Conservation (phyloP, 2,329 filamentous ascomycete species). For the Corynespora cassiicola region DNA sequence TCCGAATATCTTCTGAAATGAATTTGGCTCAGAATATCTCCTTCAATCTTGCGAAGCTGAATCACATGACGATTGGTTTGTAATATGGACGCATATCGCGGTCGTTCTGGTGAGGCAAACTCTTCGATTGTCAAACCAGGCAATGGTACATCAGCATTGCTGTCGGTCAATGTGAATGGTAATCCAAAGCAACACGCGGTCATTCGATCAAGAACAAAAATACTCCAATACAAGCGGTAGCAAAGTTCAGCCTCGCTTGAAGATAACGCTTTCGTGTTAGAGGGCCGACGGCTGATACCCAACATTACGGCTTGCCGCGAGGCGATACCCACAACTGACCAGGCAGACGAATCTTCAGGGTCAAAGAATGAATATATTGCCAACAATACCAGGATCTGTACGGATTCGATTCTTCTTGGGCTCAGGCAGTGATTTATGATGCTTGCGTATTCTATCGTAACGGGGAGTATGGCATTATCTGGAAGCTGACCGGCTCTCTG, state of each 20-base stretch:
- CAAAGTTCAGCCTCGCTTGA: background rate
- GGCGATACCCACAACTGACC: constrained; percentile 1
- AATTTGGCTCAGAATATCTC: constrained; percentile 1
- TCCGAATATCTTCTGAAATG: constrained; percentile 2
- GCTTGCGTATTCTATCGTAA: constrained; percentile 1
- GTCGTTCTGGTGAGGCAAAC: constrained; percentile 4
- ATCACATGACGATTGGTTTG: constrained; percentile 6
- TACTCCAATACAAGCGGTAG: constrained; percentile 5
- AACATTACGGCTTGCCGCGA: constrained; percentile 1
- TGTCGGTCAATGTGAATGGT: background rate
- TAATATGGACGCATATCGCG: constrained; percentile 1
- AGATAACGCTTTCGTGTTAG: background rate
- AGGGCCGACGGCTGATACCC: background rate
- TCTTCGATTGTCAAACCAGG: constrained; percentile 2
- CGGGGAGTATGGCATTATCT: background rate
- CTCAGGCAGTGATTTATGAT: constrained; percentile 2
- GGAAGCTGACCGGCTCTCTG: constrained; percentile 1
- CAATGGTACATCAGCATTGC: constrained; percentile 2
- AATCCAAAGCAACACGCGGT: constrained; percentile 1
- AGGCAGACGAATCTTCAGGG: constrained; percentile 1
- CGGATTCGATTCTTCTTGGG: background rate
- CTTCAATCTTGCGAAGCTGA: constrained; percentile 4
- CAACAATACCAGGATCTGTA: constrained; percentile 2
- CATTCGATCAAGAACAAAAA: constrained; percentile 7
- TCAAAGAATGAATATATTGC: constrained; percentile 6